Percentiles rank a stretch among this genome's conserved stretches.
These are phyloP conservation scores for Globisporangium viniferum DNA, from an alignment of 352 stramenopile genomes.

Conservation along the genomic window DNA sequence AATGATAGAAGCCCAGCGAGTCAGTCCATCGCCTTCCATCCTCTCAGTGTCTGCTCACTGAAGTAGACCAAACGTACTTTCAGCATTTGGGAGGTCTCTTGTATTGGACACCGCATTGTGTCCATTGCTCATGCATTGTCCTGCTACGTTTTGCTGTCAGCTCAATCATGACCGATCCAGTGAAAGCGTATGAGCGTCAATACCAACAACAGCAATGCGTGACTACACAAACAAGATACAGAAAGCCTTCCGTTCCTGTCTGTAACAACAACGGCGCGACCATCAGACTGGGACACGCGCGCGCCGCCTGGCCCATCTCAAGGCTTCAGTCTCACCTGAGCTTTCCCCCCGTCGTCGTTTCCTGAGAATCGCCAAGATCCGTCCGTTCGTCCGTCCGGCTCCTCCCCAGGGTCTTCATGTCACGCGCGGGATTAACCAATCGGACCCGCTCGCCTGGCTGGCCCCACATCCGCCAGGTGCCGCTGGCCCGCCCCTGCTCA, in stretches of 20 bases:
- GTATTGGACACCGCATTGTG: background rate
- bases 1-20: background rate
- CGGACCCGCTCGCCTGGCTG: background rate
- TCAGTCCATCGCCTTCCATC: background rate
- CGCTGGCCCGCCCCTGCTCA: conserved; percentile 10
- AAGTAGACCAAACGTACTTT: background rate
- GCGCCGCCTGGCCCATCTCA: conserved; percentile 7
- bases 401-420: conserved; percentile 3
- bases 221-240: background rate
- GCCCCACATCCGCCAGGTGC: background rate
- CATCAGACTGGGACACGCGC: conserved; percentile 7
- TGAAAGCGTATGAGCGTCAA: background rate
- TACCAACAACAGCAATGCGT: background rate
- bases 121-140: background rate
- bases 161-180: background rate
- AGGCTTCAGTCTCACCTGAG: conserved; percentile 10
- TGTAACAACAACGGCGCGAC: background rate
- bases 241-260: background rate
- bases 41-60: background rate
- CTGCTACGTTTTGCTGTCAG: background rate
- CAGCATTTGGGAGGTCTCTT: background rate
- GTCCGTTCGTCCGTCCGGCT: background rate
- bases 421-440: conserved; percentile 13
- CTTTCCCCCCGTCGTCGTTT: background rate
- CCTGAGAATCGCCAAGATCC: background rate